Evolutionary conservation across 805 yeast genomes (phyloP).

Genomic region (Metschnikowia drakensbergensis): DNA sequence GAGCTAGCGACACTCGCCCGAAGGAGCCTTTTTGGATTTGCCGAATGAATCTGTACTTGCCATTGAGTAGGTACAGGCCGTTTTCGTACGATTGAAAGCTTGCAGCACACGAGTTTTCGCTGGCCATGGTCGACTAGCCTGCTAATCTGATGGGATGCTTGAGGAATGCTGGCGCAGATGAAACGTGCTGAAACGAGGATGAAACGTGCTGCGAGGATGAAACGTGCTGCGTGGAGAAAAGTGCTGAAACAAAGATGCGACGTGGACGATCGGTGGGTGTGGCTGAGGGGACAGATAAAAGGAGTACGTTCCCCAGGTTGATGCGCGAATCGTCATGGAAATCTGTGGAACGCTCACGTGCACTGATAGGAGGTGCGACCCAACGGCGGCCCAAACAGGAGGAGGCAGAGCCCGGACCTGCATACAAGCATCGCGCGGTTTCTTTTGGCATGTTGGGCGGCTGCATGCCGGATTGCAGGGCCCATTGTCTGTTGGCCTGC

Average conservation of each 20-base stretch:
- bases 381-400: not conserved
- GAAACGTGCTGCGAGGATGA: not conserved
- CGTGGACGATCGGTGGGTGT: not conserved
- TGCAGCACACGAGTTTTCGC: not conserved
- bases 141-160: not conserved
- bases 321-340: conserved; percentile 4
- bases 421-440: too few species aligned
- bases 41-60: conserved; percentile 41
- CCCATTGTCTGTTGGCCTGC: too few species aligned
- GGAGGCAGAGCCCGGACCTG: not conserved
- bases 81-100: conserved; percentile 33
- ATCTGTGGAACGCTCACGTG: conserved; percentile 3
- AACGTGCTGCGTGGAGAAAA: not conserved
- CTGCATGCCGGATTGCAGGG: too few species aligned
- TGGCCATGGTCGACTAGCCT: not conserved
- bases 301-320: not conserved
- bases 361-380: too few species aligned
- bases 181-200: not conserved
- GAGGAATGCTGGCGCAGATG: not conserved
- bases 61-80: conserved; percentile 28
- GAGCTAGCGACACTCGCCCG: conserved; percentile 56
- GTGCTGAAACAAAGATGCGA: not conserved
- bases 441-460: too few species aligned
- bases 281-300: not conserved
- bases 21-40: conserved; percentile 57